Conservation (phyloP, 2,329 filamentous ascomycete genomes). For the Tolypocladium cylindrosporum region DNA sequence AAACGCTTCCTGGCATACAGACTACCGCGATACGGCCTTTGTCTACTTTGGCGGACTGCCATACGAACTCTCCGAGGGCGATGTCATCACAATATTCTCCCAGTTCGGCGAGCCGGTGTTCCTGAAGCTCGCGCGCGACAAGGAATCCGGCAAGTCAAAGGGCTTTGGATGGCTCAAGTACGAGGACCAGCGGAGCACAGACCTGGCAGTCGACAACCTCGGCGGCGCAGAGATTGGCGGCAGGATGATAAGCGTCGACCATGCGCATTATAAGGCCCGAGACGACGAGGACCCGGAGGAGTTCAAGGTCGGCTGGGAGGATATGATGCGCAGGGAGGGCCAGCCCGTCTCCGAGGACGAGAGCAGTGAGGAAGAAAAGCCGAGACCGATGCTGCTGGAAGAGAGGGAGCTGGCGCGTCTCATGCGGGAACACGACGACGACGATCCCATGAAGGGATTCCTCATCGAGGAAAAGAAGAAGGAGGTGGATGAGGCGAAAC, state of each 20-base stretch:
- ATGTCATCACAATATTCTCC: conserved; percentile 92
- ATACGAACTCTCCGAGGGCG: conserved; percentile 88
- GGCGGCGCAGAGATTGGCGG: conserved; percentile 78
- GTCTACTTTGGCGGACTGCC: conserved; percentile 92
- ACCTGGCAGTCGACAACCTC: conserved; percentile 92
- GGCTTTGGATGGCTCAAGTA: conserved; percentile 97
- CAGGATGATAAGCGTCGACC: conserved; percentile 76
- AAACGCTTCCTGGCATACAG: conserved; percentile 89
- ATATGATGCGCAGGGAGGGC: conserved; percentile 44
- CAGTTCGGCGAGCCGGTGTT: conserved; percentile 94
- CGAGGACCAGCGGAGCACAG: conserved; percentile 92
- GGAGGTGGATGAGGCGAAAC: conserved; percentile 63
- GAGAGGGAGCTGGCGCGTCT: conserved; percentile 70
- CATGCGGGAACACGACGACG: conserved; percentile 76
- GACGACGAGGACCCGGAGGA: conserved; percentile 65
- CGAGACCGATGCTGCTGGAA: conserved; percentile 63
- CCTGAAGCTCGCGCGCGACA: conserved; percentile 85
- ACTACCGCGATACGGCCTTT: conserved; percentile 96
- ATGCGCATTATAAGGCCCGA: conserved; percentile 80
- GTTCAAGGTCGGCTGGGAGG: conserved; percentile 48
- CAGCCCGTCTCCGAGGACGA: conserved; percentile 32
- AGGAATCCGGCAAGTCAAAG: conserved; percentile 88
- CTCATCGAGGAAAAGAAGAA: conserved; percentile 86
- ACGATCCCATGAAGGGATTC: conserved; percentile 95
- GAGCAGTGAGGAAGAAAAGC: conserved; percentile 35